Evolutionary conservation across 495 filamentous ascomycete genomes (phyloP), one percentile per base, ranked within the genome.

Genomic region (Daldinia caldariorum): DNA sequence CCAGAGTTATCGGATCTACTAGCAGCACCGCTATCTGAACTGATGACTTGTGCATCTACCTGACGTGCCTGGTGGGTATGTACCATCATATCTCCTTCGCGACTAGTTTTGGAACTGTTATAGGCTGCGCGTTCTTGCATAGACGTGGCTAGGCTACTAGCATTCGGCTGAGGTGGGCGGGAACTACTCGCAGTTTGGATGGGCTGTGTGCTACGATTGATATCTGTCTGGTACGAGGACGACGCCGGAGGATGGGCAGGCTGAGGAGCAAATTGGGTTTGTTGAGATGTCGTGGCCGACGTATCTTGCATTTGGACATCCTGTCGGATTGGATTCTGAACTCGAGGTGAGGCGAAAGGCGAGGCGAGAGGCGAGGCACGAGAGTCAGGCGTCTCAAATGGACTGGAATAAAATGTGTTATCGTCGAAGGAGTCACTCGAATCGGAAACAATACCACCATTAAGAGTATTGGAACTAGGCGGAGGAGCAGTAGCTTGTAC

Each of bases 331-430:
- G 81, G 76, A 64, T 77, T 75, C 38, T 77, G 82, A 16, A 79
- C 61, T 50, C 80, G 80, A 14, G 81, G 26, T 3, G 26, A 26
- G 26, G 26, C 26, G 26, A 26, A 3, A 26, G 81, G 26, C 26
- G 26, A 26, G 26, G 26, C 26, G 26, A 26, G 26, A 26, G 81
- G 79, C 8, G 79, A 74, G 58, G 76, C 75, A 51, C 74, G 78
- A 2, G 79, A 78, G 43, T 83, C 79, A 38, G 85, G 84, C 0
- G 84, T 85, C 61, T 83, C 82, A 76, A 82, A 79, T 80, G 88
- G 89, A 83, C 93, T 97, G 51, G 93, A 97, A 81, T 97, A 97
- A 79, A 95, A 94, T n/a, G 92, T 94, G 70, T 95, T 94, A 74
- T 94, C 90, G 79, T 97, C 93, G 79, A 93, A 91, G 10, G 92